Percentiles rank a stretch among this genome's conserved stretches.
These are phyloP conservation scores for Diaporthe ilicicola DNA, from an alignment of 2,329 filamentous ascomycete species.

Conservation along the genomic window DNA sequence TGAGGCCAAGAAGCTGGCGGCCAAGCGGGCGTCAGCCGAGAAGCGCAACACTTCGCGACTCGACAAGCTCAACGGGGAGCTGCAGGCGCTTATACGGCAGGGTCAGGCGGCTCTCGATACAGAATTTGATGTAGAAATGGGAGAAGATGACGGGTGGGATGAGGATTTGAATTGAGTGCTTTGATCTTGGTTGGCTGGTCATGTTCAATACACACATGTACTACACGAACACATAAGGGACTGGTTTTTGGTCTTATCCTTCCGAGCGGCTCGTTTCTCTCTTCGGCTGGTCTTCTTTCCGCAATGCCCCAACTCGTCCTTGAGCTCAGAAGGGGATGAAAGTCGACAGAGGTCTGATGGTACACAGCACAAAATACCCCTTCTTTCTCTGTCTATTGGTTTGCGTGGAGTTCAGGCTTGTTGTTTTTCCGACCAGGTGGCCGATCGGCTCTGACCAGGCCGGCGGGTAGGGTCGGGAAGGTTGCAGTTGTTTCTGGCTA, in stretches of 20 bases:
- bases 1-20: conserved; percentile 79
- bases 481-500: background rate
- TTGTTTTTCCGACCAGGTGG: background rate
- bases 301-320: background rate
- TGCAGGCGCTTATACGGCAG: conserved; percentile 88
- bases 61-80: conserved; percentile 77
- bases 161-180: conserved; percentile 36
- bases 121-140: conserved; percentile 73
- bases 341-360: background rate
- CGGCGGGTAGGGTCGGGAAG: background rate
- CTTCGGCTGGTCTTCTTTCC: background rate
- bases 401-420: background rate
- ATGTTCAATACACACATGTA: background rate
- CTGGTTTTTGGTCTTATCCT: background rate
- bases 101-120: conserved; percentile 87
- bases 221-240: background rate
- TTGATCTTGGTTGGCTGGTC: background rate
- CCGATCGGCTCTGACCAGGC: no score
- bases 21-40: conserved; percentile 77
- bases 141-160: conserved; percentile 54
- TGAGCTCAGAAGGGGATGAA: background rate
- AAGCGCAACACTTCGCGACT: conserved; percentile 82
- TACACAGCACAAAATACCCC: conserved; percentile 1
- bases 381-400: background rate
- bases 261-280: background rate